Base-by-base conservation (phyloP, 2,329 filamentous ascomycete species). In the Aotearoamyces nothofagi region DNA sequence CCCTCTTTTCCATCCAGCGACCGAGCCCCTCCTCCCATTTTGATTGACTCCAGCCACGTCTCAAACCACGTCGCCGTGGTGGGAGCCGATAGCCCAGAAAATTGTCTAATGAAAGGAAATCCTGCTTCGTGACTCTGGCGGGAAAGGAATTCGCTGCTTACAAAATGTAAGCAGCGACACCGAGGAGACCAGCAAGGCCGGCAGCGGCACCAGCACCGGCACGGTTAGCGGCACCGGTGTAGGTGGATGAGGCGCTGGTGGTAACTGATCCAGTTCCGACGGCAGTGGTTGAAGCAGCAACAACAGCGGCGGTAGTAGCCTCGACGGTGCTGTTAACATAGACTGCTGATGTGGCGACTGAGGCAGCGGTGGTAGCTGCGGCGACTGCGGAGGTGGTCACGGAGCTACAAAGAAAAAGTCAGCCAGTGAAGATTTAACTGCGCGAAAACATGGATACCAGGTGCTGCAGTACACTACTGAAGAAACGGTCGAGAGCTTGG, bases 161-260 rank as follows among this genome's bases (percentile, higher is more conserved):
- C 44, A 51, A 47, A 31, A 50, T 28, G 45, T 42, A 49, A 46
- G 65, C 68, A 47, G 63, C 67, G 36, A 73, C 50, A 47, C 63
- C 70, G 50, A 73, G 56, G 42, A 72, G 50, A 59, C 63, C 69
- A 42, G 65, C 69, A 43, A 75, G 63, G 41, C 58, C 65, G 36
- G 63, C 69, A 39, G 66, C 69, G 23, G 67, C 69, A 43, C 70
- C 52, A 45, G 56, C 63, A 40, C 61, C 60, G 39, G 54, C 54
- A 59, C 66, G 68, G 58, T 56, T 63, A 39, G 66, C 69, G 54
- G 60, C 64, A 38, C 61, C 64, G 32, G 66, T 63, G 43, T 61
- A 55, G 41, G 62, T 51, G 30, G 52, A n/a, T n/a, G n/a, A n/a
- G n/a, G 30, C 38, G 47, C 41, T 39, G 55, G 41, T 29, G 46